Evolutionary conservation across 2,329 filamentous ascomycete genomes (phyloP).

Genomic region (Daldinia eschscholtzii): DNA sequence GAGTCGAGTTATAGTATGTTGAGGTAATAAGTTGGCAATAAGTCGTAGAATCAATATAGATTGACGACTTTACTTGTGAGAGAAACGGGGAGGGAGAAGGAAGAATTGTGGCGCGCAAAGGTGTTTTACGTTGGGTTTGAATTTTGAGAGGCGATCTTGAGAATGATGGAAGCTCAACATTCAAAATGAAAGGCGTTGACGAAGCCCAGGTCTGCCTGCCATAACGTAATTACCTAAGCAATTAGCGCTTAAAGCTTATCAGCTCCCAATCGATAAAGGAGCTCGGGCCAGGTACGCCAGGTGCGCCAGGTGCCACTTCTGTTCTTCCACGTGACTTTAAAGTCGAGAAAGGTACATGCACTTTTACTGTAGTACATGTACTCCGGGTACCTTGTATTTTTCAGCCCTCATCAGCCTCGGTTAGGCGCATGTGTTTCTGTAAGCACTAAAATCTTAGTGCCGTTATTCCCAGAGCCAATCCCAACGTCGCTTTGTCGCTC

Average conservation of each 20-base stretch:
- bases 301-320: too few species aligned
- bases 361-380: background rate
- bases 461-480: background rate
- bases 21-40: constrained; percentile 3
- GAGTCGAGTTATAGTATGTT: constrained; percentile 18
- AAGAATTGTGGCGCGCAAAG: constrained; percentile 3
- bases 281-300: constrained; percentile 20
- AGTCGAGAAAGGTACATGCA: background rate
- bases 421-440: background rate
- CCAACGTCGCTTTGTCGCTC: constrained; percentile 1
- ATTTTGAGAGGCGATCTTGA: constrained; percentile 29
- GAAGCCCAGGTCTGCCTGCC: constrained; percentile 46
- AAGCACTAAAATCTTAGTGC: constrained; percentile 5
- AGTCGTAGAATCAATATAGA: background rate
- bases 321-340: background rate
- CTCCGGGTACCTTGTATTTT: background rate
- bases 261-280: constrained; percentile 38
- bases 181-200: constrained; percentile 42
- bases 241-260: background rate
- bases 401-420: constrained; percentile 4
- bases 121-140: constrained; percentile 23
- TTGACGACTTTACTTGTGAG: background rate
- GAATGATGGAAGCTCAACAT: constrained; percentile 31
- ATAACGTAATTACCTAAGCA: constrained; percentile 32
- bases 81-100: background rate